Evolutionary conservation across 768 basidiomycete species (phyloP), one percentile per base, ranked within the genome.

Genomic region (Leccinum subgranulosum): DNA sequence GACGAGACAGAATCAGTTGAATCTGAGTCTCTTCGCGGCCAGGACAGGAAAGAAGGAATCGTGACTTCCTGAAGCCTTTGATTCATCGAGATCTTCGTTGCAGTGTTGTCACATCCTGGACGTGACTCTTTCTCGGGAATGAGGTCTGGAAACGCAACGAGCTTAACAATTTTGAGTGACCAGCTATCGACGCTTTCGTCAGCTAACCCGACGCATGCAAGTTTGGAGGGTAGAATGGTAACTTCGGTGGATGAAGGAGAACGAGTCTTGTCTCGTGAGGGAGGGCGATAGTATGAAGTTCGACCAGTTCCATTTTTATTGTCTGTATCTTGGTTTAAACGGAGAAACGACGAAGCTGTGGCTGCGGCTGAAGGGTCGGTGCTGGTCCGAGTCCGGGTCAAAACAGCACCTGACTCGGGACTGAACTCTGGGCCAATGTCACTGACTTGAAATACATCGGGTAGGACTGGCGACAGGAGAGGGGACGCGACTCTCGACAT

Each of bases 151-250:
- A 84, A 90, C 6, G 88, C 87, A 39, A 92, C 78, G 14, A 90
- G 78, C 72, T 90, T 89, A 59, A 92, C 77, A 45, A 92, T 81
- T 75, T 92, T 91, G 59, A 87, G 78, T 23, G 81, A 81, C 90
- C 90, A 92, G 50, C 81, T 79, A 56, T 89, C 85, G 33, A 84
- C 81, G 49, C 77, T 76, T 60, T 86, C 85, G 64, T 88, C 84
- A 41, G 83, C 82, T 27, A 91, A 76, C 2, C 90, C 90, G 33
- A 92, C 87, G 64, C 87, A 91, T 9, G 87, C 83, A 31, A 92
- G 79, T 64, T 89, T 88, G 29, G 87, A 81, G n/a, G 80, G 71
- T 5, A 92, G 78, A 11, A 90, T 71, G 46, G 75, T 76, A 17
- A 92, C 88, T 59, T 86, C 81, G 51, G 79, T 79, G 33, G 77